Percentiles rank a stretch among this genome's conserved stretches.
Conservation (phyloP, 345 rosid species). For the Ricinus communis region DNA sequence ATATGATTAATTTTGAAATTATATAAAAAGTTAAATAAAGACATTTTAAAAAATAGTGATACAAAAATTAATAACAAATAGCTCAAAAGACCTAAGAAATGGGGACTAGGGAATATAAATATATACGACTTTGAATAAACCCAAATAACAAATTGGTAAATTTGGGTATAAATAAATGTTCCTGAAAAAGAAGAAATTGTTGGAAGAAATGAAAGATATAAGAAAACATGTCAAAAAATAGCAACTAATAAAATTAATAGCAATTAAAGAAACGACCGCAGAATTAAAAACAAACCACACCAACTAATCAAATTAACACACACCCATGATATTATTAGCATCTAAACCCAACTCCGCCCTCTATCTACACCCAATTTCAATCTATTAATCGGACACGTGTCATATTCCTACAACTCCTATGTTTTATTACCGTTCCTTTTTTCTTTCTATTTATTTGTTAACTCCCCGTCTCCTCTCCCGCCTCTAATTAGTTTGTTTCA, state of each 20-base stretch:
- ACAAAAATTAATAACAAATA: too few relatives aligned
- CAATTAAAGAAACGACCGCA: constrained; percentile 1
- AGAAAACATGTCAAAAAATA: background rate
- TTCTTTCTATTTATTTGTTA: constrained; percentile 21
- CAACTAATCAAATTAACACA: constrained; percentile 19
- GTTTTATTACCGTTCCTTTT: constrained; percentile 10
- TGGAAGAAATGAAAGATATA: too few relatives aligned
- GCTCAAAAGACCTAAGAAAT: too few relatives aligned
- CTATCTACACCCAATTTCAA: background rate
- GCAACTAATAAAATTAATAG: background rate
- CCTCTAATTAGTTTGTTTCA: constrained; percentile 19
- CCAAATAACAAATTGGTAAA: too few relatives aligned
- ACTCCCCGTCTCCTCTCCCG: constrained; percentile 20
- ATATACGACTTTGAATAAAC: too few relatives aligned
- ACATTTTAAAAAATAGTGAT: too few relatives aligned
- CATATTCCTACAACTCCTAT: background rate
- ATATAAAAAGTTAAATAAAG: too few relatives aligned
- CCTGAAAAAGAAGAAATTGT: too few relatives aligned
- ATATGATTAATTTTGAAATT: too few relatives aligned
- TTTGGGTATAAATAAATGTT: too few relatives aligned
- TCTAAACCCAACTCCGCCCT: background rate
- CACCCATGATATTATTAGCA: constrained; percentile 14
- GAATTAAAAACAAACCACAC: constrained; percentile 12
- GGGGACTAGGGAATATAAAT: too few relatives aligned
- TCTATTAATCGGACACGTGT: constrained; percentile 27